phyloP scores from a whole-genome alignment of 345 rosid species.

The Linum usitatissimum region DNA sequence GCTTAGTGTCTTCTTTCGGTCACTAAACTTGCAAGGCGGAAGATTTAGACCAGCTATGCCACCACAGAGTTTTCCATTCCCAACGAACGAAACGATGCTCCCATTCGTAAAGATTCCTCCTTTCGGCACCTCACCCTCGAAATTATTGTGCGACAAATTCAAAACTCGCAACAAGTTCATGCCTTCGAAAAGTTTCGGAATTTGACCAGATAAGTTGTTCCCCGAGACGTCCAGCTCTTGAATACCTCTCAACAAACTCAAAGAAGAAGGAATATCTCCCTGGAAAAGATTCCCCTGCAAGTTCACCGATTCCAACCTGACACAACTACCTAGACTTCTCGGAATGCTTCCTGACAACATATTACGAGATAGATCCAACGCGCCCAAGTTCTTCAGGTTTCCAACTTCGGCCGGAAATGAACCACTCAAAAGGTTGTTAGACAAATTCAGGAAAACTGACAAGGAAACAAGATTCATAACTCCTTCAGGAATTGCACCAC shows the following conservation, averaged over 20 bases:
- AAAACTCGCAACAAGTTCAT: background rate
- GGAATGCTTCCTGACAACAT: slow-evolving; percentile 10
- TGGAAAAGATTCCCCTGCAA: slow-evolving; percentile 1
- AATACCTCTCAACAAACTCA: slow-evolving; percentile 7
- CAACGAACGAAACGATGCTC: background rate
- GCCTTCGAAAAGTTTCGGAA: background rate
- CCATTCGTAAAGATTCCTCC: background rate
- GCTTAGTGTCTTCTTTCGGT: background rate
- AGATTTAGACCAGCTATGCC: background rate
- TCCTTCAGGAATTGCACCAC: slow-evolving; percentile 15
- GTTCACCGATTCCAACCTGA: slow-evolving; percentile 7
- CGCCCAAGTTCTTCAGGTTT: slow-evolving; percentile 5
- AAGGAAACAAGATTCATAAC: slow-evolving; percentile 13
- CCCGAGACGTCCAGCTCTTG: slow-evolving; percentile 9
- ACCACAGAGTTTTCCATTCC: background rate
- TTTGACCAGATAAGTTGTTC: slow-evolving; percentile 2
- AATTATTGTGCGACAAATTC: background rate
- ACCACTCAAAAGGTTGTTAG: slow-evolving; percentile 16
- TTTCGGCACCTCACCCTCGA: background rate
- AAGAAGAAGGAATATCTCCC: slow-evolving; percentile 10
- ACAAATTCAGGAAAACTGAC: slow-evolving; percentile 11
- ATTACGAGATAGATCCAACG: slow-evolving; percentile 18
- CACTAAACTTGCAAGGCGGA: background rate
- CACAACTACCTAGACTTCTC: slow-evolving; percentile 1
- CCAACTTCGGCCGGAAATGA: slow-evolving; percentile 8